Conservation (phyloP, 2,329 filamentous ascomycete genomes). For the Pezicula radicicola region DNA sequence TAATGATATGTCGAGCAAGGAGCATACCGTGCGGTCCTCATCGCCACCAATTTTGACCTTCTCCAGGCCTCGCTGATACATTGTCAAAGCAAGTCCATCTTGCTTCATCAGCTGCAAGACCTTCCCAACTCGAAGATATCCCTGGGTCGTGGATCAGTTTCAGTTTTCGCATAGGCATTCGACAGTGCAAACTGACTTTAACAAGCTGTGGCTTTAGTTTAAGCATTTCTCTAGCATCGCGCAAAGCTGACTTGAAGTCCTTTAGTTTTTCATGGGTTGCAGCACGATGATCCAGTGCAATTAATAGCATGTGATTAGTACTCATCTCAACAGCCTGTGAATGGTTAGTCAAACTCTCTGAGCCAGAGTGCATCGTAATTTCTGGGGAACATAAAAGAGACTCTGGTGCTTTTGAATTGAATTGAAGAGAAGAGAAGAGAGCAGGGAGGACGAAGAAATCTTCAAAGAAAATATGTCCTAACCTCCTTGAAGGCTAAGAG, state of each 20-base stretch:
- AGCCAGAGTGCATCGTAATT: too few species aligned
- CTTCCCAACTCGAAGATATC: conserved; percentile 31
- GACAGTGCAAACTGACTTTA: conserved; percentile 16
- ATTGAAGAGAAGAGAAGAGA: too few species aligned
- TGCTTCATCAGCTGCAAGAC: conserved; percentile 25
- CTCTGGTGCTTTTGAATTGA: too few species aligned
- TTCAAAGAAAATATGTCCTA: not conserved
- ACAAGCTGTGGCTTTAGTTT: conserved; percentile 25
- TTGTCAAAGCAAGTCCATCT: conserved; percentile 25
- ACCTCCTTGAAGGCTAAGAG: conserved; percentile 18
- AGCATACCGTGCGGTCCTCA: conserved; percentile 22
- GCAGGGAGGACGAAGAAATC: too few species aligned
- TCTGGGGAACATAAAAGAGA: too few species aligned
- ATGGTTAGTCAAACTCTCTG: not conserved
- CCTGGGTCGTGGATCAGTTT: conserved; percentile 14
- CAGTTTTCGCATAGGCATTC: not conserved
- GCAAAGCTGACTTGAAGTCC: conserved; percentile 22
- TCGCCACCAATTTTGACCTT: conserved; percentile 29
- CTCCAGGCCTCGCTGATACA: conserved; percentile 28
- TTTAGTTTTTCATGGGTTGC: conserved; percentile 30
- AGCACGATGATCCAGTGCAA: conserved; percentile 29
- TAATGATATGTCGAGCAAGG: not conserved
- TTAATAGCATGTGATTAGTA: conserved; percentile 21
- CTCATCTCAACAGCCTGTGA: conserved; percentile 21
- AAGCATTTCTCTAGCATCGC: conserved; percentile 29